These are phyloP conservation scores for Backusella circina DNA, from an alignment of 192 early-diverging fungal genomes.

Conservation along the genomic window DNA sequence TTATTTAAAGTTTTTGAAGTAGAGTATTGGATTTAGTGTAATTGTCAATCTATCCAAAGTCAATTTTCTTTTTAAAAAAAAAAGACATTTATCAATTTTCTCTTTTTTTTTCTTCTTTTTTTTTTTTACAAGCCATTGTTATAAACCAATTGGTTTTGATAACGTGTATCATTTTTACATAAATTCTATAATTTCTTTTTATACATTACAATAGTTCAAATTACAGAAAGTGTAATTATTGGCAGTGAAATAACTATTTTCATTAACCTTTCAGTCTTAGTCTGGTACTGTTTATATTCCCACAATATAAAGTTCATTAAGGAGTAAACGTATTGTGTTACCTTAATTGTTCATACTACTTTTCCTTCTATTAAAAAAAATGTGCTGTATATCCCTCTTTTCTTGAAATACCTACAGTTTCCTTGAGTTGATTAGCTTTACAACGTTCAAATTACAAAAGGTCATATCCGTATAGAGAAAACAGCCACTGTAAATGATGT, in stretches of 20 bases:
- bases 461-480: background rate
- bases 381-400: too few species aligned
- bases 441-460: too few species aligned
- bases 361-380: too few species aligned
- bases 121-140: background rate
- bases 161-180: background rate
- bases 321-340: too few species aligned
- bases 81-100: background rate
- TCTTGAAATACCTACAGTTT: too few species aligned
- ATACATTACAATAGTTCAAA: background rate
- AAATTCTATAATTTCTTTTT: background rate
- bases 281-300: too few species aligned
- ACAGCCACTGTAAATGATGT: background rate
- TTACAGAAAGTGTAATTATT: too few species aligned
- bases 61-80: background rate
- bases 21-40: background rate
- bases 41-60: background rate
- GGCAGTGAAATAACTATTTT: too few species aligned
- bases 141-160: background rate
- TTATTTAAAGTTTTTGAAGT: background rate
- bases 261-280: too few species aligned
- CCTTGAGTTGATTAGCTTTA: too few species aligned
- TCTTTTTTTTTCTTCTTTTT: background rate
- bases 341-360: too few species aligned
- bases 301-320: too few species aligned